Conservation (phyloP, 2,329 filamentous ascomycete genomes). For the Talaromyces islandicus region DNA sequence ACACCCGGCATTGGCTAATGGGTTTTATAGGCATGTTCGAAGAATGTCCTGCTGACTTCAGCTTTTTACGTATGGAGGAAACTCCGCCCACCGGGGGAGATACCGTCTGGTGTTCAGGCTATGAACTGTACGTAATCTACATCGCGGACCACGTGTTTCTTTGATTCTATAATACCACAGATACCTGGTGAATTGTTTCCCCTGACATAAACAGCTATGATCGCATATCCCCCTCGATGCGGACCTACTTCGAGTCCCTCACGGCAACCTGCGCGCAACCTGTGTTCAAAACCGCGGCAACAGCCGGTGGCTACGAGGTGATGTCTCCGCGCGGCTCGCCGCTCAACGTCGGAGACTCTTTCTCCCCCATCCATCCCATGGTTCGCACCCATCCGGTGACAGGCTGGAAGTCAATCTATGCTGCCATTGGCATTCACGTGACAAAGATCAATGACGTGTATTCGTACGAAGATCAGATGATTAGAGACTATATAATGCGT, state of each 20-base stretch:
- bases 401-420: slow-evolving; percentile 55
- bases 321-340: slow-evolving; percentile 44
- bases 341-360: slow-evolving; percentile 47
- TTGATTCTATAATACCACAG: not conserved
- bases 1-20: not conserved
- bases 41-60: slow-evolving; percentile 6
- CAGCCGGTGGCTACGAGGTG: slow-evolving; percentile 1
- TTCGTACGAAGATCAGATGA: slow-evolving; percentile 27
- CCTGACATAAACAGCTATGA: slow-evolving; percentile 37
- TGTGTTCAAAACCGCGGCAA: not conserved
- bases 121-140: slow-evolving; percentile 33
- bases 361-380: slow-evolving; percentile 51
- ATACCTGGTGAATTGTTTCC: not conserved
- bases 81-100: slow-evolving; percentile 19
- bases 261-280: slow-evolving; percentile 41
- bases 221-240: slow-evolving; percentile 45
- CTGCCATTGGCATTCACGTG: slow-evolving; percentile 34
- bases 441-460: slow-evolving; percentile 40
- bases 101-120: slow-evolving; percentile 48
- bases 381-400: slow-evolving; percentile 60
- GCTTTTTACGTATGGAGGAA: slow-evolving; percentile 2
- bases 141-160: not conserved
- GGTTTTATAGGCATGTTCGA: not conserved
- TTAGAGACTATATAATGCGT: slow-evolving; percentile 3
- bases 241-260: slow-evolving; percentile 43